Percentiles rank a stretch among this genome's conserved stretches.
phyloP scores from a whole-genome alignment of 345 rosid genomes.

The Eucalyptus brandiana region DNA sequence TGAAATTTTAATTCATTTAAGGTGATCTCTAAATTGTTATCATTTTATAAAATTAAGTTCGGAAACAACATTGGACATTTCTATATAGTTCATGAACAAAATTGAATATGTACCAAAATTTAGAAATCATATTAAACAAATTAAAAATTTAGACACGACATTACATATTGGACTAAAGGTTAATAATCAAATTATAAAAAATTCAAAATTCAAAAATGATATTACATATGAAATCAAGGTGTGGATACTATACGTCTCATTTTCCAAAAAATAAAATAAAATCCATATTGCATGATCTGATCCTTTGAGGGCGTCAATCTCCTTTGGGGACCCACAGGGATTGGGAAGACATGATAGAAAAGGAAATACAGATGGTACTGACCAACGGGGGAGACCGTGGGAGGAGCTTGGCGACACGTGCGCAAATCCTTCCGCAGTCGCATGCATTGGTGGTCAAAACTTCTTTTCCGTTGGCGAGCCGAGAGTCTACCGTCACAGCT shows the following conservation, averaged over 20 bases:
- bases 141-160: rapidly evolving
- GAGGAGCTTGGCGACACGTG: background rate
- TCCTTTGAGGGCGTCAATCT: background rate
- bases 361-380: background rate
- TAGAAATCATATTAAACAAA: background rate
- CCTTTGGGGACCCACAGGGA: background rate
- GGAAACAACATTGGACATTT: rapidly evolving
- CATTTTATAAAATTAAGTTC: too few relatives aligned
- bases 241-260: too few relatives aligned
- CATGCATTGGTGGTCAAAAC: background rate
- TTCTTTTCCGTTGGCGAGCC: background rate
- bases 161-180: too few relatives aligned
- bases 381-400: background rate
- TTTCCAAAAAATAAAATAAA: too few relatives aligned
- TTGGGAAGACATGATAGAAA: background rate
- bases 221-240: background rate
- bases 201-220: too few relatives aligned
- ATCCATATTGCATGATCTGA: background rate
- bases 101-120: too few relatives aligned
- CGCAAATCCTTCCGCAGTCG: background rate
- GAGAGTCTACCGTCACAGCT: background rate
- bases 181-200: too few relatives aligned
- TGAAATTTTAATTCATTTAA: too few relatives aligned
- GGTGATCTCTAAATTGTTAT: too few relatives aligned
- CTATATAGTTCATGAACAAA: too few relatives aligned